phyloP scores from a whole-genome alignment of 768 basidiomycete species.

The Lactifluus subvellereus region DNA sequence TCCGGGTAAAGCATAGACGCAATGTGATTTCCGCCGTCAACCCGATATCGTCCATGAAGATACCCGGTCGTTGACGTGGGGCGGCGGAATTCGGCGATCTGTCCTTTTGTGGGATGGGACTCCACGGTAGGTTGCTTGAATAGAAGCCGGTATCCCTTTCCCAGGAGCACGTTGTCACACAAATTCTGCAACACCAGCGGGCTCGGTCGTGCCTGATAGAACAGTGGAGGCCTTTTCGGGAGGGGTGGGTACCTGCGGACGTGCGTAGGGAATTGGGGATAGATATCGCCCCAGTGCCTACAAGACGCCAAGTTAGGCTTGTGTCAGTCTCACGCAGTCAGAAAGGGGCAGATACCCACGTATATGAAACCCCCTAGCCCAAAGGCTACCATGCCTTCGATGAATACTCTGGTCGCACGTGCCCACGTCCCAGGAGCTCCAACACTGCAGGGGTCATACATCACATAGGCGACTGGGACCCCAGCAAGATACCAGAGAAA shows the following conservation, averaged over 20 bases:
- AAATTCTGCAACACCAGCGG: background rate
- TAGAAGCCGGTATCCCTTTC: too few relatives aligned
- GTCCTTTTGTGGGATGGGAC: too few relatives aligned
- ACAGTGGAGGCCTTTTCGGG: slow-evolving; percentile 3
- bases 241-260: background rate
- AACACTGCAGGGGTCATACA: background rate
- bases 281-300: slow-evolving; percentile 12
- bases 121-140: too few relatives aligned
- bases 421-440: slow-evolving; percentile 16
- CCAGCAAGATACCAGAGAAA: slow-evolving; percentile 13
- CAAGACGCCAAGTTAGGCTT: background rate
- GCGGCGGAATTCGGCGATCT: too few relatives aligned
- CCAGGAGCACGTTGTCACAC: background rate
- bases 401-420: slow-evolving; percentile 5
- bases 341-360: background rate
- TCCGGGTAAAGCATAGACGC: too few relatives aligned
- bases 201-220: background rate
- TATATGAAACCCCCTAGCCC: slow-evolving; percentile 6
- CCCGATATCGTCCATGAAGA: too few relatives aligned
- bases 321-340: background rate
- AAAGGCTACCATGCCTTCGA: slow-evolving; percentile 15
- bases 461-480: background rate
- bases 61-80: too few relatives aligned
- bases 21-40: too few relatives aligned
- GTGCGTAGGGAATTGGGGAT: background rate